Conservation (phyloP, 2,329 filamentous ascomycete genomes). For the Fusarium sp. region DNA sequence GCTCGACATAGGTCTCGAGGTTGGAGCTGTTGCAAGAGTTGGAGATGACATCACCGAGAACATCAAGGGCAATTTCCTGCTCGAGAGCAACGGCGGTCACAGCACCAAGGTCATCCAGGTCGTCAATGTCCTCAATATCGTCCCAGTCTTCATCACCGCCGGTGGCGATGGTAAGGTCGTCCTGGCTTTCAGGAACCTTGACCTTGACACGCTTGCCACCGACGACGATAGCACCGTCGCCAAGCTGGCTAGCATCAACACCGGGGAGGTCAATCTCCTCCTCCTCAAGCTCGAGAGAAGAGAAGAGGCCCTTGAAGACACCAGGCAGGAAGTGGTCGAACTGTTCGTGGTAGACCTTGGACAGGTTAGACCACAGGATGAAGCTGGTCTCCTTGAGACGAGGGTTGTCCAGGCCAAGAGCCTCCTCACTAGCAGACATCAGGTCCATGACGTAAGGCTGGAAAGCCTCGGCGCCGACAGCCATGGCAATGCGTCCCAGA, state of each 20-base stretch:
- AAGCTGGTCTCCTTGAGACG: slow-evolving; percentile 95
- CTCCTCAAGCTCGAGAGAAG: slow-evolving; percentile 86
- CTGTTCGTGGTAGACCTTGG: slow-evolving; percentile 89
- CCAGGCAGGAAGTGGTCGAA: slow-evolving; percentile 81
- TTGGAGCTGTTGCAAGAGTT: slow-evolving; percentile 81
- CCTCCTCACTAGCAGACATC: slow-evolving; percentile 93
- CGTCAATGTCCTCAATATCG: slow-evolving; percentile 79
- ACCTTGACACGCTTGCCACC: slow-evolving; percentile 88
- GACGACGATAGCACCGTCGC: slow-evolving; percentile 78
- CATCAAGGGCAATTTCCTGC: slow-evolving; percentile 97
- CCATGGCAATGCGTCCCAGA: slow-evolving; percentile 89
- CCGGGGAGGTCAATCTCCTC: slow-evolving; percentile 85
- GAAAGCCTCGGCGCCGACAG: slow-evolving; percentile 86
- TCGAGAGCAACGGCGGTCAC: slow-evolving; percentile 91
- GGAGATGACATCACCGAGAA: slow-evolving; percentile 90
- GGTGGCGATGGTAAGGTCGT: slow-evolving; percentile 64
- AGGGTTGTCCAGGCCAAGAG: slow-evolving; percentile 85
- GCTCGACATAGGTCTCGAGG: slow-evolving; percentile 83
- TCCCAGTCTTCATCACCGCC: slow-evolving; percentile 65
- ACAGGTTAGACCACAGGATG: slow-evolving; percentile 93
- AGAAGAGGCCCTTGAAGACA: slow-evolving; percentile 81
- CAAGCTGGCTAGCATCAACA: slow-evolving; percentile 63
- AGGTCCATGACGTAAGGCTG: slow-evolving; percentile 89
- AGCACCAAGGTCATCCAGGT: slow-evolving; percentile 84
- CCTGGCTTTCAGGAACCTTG: slow-evolving; percentile 62